These are phyloP conservation scores for Ophiostoma populinum DNA, from an alignment of 2,329 filamentous ascomycete species.

Conservation along the genomic window DNA sequence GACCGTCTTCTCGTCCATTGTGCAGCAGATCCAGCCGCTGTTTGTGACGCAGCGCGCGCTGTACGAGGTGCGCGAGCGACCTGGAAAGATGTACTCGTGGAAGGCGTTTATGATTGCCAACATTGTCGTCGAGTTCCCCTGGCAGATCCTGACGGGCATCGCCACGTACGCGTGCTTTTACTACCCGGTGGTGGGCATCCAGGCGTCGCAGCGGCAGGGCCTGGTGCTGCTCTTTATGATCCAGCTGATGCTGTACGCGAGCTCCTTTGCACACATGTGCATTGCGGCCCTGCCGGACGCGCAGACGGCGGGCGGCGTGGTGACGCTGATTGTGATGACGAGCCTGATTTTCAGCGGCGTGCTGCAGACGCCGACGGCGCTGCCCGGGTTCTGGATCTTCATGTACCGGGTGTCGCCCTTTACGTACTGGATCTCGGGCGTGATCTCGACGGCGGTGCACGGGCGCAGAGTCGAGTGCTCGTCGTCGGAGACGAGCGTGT, in stretches of 20 bases:
- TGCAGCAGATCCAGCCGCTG: slow-evolving; percentile 69
- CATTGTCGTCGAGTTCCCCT: slow-evolving; percentile 70
- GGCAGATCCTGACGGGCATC: slow-evolving; percentile 57
- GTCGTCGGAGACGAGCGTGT: slow-evolving; percentile 39
- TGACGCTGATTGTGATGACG: slow-evolving; percentile 40
- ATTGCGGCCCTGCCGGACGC: slow-evolving; percentile 53
- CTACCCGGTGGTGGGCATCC: slow-evolving; percentile 52
- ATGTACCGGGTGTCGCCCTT: slow-evolving; percentile 72
- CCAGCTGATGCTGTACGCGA: slow-evolving; percentile 52
- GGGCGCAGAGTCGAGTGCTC: slow-evolving; percentile 49
- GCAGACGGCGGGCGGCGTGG: slow-evolving; percentile 46
- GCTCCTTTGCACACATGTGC: slow-evolving; percentile 55
- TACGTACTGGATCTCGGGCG: slow-evolving; percentile 61
- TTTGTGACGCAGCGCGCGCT: slow-evolving; percentile 66
- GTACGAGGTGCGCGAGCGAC: slow-evolving; percentile 72
- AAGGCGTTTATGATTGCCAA: slow-evolving; percentile 69
- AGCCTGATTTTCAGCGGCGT: slow-evolving; percentile 43
- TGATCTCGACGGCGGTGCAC: slow-evolving; percentile 53
- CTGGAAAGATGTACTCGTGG: slow-evolving; percentile 72
- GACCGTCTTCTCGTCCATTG: slow-evolving; percentile 63
- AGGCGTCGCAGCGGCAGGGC: slow-evolving; percentile 36
- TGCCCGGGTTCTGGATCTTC: slow-evolving; percentile 62
- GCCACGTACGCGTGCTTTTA: slow-evolving; percentile 56
- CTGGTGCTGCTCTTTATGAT: slow-evolving; percentile 48
- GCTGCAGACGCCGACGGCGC: slow-evolving; percentile 35